These are phyloP conservation scores for Pyrenochaeta sp. DNA, from an alignment of 2,329 filamentous ascomycete genomes.

Conservation along the genomic window DNA sequence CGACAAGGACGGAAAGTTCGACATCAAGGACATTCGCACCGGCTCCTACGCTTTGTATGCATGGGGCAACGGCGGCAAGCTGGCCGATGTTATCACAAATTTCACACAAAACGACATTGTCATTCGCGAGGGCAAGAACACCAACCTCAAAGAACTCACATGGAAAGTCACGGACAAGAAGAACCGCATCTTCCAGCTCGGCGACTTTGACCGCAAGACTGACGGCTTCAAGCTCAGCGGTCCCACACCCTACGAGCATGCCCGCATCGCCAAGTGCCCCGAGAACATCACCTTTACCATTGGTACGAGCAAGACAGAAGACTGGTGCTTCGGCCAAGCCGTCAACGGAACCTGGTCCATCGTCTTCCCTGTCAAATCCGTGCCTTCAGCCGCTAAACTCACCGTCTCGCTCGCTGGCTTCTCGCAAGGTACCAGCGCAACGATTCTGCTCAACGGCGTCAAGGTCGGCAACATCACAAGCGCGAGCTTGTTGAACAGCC, in stretches of 20 bases:
- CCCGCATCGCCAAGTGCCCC: conserved; percentile 55
- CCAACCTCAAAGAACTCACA: conserved; percentile 50
- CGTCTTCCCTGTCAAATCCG: conserved; percentile 41
- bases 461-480: conserved; percentile 54
- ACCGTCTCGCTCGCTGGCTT: conserved; percentile 58
- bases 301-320: conserved; percentile 43
- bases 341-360: conserved; percentile 44
- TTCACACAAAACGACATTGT: conserved; percentile 54
- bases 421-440: conserved; percentile 52
- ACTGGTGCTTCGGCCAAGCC: conserved; percentile 63
- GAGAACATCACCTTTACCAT: conserved; percentile 57
- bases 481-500: conserved; percentile 52
- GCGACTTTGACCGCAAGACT: conserved; percentile 58
- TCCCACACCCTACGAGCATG: conserved; percentile 57
- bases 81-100: conserved; percentile 58
- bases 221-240: conserved; percentile 55
- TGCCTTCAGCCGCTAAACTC: conserved; percentile 43
- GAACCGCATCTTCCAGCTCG: conserved; percentile 59
- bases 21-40: conserved; percentile 54
- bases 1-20: conserved; percentile 54
- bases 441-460: conserved; percentile 53
- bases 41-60: conserved; percentile 60
- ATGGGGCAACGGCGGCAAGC: conserved; percentile 58
- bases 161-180: conserved; percentile 52
- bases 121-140: conserved; percentile 46